Evolutionary conservation across 1,284 basidiomycete genomes (phyloP), one percentile per base, ranked within the genome.

Genomic region (Fomitopsis pinicola): DNA sequence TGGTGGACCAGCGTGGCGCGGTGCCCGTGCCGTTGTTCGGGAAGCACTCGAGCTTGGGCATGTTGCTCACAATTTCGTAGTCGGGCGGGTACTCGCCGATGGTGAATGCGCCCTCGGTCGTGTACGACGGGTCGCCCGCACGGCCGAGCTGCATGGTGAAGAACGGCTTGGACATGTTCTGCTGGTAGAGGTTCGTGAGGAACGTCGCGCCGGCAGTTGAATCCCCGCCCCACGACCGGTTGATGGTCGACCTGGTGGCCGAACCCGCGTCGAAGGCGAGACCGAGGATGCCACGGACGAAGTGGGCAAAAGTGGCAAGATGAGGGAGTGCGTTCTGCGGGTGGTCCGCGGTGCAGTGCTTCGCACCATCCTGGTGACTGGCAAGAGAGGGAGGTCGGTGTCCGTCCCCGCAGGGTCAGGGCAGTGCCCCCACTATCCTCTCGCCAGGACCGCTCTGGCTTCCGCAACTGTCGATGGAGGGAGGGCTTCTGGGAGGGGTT

Each of bases 1-100:
- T 58, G 10, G 71, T 62, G 22, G 67, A 68, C 74, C 73, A 74
- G 22, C 71, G 66, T 22, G 69, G 88, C 80, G 73, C 67, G 63
- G 66, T 69, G 46, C 59, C 84, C 67, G 52, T 83, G 70, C 63
- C 75, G 73, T 61, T 78, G 85, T 53, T 79, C 80, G 68, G 86
- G 82, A 55, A 88, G 80, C 67, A 81, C 75, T 61, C 63, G n/a
- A 74, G 68, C 63, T 67, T 64, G 12, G 72, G 69, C 48, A 70
- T 66, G 40, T 63, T n/a, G 4, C 58, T 46, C 42, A 74, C 62
- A n/a, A 62, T 54, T 55, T 66, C 64, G 62, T 66, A 67, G 45
- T 67, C 67, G 2, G 61, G 52, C 50, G 67, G 65, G 63, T 72
- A 69, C 46, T 71, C 71, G 42, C 69, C 66, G 58, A 75, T 72